Evolutionary conservation across 805 yeast genomes (phyloP), one percentile per base, ranked within the genome.

Genomic region (Myxozyma lipomycoides): DNA sequence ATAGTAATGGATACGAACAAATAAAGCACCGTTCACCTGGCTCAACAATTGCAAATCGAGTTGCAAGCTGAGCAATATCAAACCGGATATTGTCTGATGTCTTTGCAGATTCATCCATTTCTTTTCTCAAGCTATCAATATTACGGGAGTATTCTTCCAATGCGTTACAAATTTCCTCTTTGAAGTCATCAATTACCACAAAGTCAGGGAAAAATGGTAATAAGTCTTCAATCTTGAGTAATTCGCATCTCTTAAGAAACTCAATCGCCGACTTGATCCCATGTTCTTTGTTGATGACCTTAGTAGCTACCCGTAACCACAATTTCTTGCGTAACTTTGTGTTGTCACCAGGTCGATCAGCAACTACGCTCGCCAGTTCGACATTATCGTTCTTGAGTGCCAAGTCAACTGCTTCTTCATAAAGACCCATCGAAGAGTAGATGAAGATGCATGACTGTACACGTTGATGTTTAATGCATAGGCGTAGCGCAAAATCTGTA

Each of bases 201-300:
- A 86, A 80, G 59, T 88, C 90, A 0, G 97, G 96, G 57, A 93
- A 83, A 28, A 87, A 70, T 1, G 95, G 95, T 45, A 93, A 68
- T 37, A 93, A 63, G 61, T 93, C 98, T 55, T 86, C 89, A 40
- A 93, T 81, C 2, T 82, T 77, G 28, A 72, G 63, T 30, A 67
- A 50, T 21, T 66, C 68, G 34, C 69, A 64, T 28, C 56, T 49
- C 21, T 61, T 59, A 30, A 64, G 51, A 15, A 66, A 54, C 23
- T 55, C 60, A 5, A 63, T 55, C 3, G 71, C 70, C 28, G 62
- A 59, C 21, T 61, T 54, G 17, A 69, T 56, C 18, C 68, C 72
- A 25, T 51, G 55, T 32, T 64, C 62, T 25, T 56, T 46, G 22
- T 53, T 55, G 28, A 75, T 69, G 47, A 83, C 70, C 48, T 75